These are phyloP conservation scores for Trametes versicolor DNA, from an alignment of 1,284 basidiomycete species.

Conservation along the genomic window DNA sequence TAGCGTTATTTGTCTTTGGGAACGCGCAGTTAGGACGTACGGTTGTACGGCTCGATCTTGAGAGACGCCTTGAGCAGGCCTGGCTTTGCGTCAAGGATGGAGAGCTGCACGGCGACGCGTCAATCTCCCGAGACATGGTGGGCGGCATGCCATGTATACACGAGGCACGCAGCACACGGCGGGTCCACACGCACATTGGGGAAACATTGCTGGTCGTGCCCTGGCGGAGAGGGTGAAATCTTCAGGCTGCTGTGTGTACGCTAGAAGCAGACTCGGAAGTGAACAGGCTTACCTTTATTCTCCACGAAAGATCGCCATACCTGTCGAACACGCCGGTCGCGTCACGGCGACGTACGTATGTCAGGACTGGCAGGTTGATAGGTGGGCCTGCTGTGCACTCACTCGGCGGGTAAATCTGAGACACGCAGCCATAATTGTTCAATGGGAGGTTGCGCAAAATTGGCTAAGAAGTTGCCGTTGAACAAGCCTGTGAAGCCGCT, in stretches of 20 bases:
- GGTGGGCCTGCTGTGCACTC: constrained; percentile 12
- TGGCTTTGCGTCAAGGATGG: constrained; percentile 69
- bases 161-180: not conserved
- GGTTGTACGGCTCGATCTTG: constrained; percentile 76
- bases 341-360: constrained; percentile 3
- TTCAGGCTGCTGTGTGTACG: not conserved
- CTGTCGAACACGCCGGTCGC: constrained; percentile 49
- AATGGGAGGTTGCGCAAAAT: not conserved
- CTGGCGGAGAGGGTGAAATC: constrained; percentile 47
- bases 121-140: constrained; percentile 1
- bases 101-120: constrained; percentile 56
- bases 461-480: not conserved
- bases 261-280: constrained; percentile 11
- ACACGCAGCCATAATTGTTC: constrained; percentile 34
- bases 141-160: not conserved
- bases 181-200: constrained; percentile 63
- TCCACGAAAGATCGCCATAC: constrained; percentile 85
- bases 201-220: constrained; percentile 82
- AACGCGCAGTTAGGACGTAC: constrained; percentile 51
- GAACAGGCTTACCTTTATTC: constrained; percentile 65
- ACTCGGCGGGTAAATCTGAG: constrained; percentile 36
- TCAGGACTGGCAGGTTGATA: not conserved
- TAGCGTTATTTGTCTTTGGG: too few species aligned
- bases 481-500: not conserved
- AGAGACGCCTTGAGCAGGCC: constrained; percentile 73